Evolutionary conservation across 768 basidiomycete genomes (phyloP), one percentile per base, ranked within the genome.

Genomic region (Podaxis sp.): DNA sequence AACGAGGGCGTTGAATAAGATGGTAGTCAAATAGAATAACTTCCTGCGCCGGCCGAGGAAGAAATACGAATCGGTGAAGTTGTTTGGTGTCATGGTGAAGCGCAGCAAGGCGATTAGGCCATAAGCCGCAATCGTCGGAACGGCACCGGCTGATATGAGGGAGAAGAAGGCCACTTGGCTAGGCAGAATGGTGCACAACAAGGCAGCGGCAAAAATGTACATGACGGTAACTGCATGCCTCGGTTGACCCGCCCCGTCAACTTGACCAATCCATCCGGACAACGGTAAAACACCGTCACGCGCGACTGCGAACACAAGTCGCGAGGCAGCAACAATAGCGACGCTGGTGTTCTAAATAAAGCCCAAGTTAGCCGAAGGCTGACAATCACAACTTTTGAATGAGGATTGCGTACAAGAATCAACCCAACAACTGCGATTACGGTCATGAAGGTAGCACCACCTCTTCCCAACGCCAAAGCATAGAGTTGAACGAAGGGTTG

Each of bases 401-500:
- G 38, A 60, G 12, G 24, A 29, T 51, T 59, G 71, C 86, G 9
- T 63, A 93, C 92, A 75, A 96, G 76, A 59, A 95, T 88, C 24
- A 96, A 81, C n/a, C 95, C 94, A 36, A 96, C 60, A 38, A 85
- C 83, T 1, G 95, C 93, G 52, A 97, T 81, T 53, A 86, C 74
- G 4, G 93, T 94, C 94, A 96, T 95, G 71, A 97, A 89, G 43
- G 92, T 79, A 67, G 91, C 89, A 0, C 85, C 86, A 12, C 85
- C 86, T 69, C 82, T 87, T 6, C 94, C 94, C 3, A 96, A 75
- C 0, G 95, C 93, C 58, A 93, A 74, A 0, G 88, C 88, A 71
- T 95, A 96, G 12, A 97, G 80, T 67, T 88, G 90, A 12, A 96
- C 94, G 66, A 96, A 97, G 0, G 95, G 94, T 69, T 97, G 94